Percentiles rank a stretch among this genome's conserved stretches.
Evolutionary conservation across 2,329 filamentous ascomycete species (phyloP).

Genomic region (Macroventuria anomochaeta): DNA sequence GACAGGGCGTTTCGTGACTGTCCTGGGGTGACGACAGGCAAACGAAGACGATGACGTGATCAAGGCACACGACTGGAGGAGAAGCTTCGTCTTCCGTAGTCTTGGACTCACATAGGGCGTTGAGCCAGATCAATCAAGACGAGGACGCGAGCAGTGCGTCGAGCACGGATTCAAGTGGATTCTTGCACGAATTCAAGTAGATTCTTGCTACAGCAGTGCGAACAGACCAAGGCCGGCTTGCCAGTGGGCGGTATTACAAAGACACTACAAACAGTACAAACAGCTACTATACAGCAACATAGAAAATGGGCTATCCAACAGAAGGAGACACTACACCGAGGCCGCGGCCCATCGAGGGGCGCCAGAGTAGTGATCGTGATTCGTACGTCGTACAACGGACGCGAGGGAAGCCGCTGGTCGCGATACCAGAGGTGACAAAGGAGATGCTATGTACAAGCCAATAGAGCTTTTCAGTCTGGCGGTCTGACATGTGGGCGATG

Average conservation of each 20-base stretch:
- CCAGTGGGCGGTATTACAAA: conserved; percentile 8
- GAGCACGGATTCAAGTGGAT: no score
- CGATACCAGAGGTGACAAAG: not conserved
- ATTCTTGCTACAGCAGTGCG: not conserved
- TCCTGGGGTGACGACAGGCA: no score
- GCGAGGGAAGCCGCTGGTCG: not conserved
- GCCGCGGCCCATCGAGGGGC: conserved; percentile 1
- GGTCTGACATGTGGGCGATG: no score
- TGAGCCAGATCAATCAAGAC: no score
- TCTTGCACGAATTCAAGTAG: no score
- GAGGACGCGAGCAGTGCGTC: no score
- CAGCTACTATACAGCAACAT: conserved; percentile 5
- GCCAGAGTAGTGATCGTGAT: conserved; percentile 1
- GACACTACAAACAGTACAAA: conserved; percentile 9
- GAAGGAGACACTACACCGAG: not conserved
- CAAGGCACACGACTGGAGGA: no score
- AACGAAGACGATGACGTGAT: no score
- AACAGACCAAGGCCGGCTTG: not conserved
- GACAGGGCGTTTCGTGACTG: no score
- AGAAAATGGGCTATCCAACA: conserved; percentile 6
- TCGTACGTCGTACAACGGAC: conserved; percentile 3
- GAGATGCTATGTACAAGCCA: not conserved
- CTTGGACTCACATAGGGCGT: no score
- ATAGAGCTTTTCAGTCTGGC: no score
- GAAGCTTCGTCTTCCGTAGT: no score